phyloP scores from a whole-genome alignment of 1,284 basidiomycete genomes.

The Heterobasidion parviporum region DNA sequence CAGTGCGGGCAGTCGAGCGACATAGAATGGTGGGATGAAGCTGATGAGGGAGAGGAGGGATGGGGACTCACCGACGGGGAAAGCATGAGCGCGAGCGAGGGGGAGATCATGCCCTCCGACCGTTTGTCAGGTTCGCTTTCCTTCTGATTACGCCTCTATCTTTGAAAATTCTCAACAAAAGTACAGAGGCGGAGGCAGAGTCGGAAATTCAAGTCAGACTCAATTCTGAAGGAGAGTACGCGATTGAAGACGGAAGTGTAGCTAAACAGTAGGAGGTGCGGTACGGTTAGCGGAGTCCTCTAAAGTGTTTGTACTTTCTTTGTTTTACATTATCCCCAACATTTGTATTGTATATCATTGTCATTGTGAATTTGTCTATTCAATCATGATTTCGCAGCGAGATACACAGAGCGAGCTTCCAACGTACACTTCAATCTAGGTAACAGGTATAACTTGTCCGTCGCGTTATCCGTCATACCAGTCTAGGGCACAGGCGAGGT shows the following conservation, averaged over 20 bases:
- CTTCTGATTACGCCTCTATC: background rate
- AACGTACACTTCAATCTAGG: too few species aligned
- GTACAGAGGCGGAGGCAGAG: slow-evolving; percentile 1
- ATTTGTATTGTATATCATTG: background rate
- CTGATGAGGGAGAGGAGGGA: slow-evolving; percentile 5
- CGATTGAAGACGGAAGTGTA: slow-evolving; percentile 7
- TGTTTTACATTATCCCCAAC: too few species aligned
- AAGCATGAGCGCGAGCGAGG: slow-evolving; percentile 13
- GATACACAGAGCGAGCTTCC: too few species aligned
- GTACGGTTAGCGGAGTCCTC: too few species aligned
- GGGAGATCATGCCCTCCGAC: slow-evolving; percentile 6
- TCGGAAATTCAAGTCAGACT: slow-evolving; percentile 10
- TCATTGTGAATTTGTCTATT: background rate
- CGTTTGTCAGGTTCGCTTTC: slow-evolving; percentile 4
- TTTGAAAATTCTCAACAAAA: background rate
- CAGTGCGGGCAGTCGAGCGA: background rate
- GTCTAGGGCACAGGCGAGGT: background rate
- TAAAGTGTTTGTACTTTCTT: too few species aligned
- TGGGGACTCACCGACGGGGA: slow-evolving; percentile 16
- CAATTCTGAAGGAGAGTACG: slow-evolving; percentile 11
- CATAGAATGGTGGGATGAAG: slow-evolving; percentile 6
- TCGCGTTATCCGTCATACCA: too few species aligned
- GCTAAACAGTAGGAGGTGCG: background rate
- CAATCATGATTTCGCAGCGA: background rate
- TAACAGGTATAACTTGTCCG: background rate